Evolutionary conservation across 164 flowering plant genomes (phyloP), one percentile per base, ranked within the genome.

Genomic region (Piper longum): DNA sequence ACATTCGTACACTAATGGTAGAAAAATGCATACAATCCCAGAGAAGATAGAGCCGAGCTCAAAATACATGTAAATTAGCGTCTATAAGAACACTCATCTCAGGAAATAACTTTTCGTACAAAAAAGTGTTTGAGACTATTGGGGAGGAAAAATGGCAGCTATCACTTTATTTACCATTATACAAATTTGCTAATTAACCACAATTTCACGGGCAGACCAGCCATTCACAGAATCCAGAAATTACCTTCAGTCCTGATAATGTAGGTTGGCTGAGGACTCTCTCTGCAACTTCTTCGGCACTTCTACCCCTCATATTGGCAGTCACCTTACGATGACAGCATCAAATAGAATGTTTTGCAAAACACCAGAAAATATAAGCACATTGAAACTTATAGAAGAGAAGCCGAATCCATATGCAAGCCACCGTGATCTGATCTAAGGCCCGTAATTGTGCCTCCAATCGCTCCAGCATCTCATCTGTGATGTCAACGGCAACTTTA

Each of bases 401-500:
- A 60, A 60, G 62, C 43, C 43, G 45, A 58, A 43, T 48, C 52
- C 12, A 48, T 2, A 2, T 48, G 5, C 9, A 54, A 36, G 7
- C 17, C 71, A 93, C 99, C 81, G 86, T 88, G 74, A 93, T 87
- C 72, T 93, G 99, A 68, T 79, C 87, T 66, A 54, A 66, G 43
- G 97, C 99, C 81, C 76, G 82, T 73, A 93, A 67, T 76, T 90
- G 99, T 39, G 99, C 99, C 72, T 93, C 99, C 57, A 93, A 71
- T 81, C 99, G 81, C 75, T 93, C 99, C 68, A 93, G 88, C 67
- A 93, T 85, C 74, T 93, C 99, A 70, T 85, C 95, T 16, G 91
- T 84, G 16, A 75, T 78, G 54, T 86, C 88, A 56, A 88, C 70
- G 9, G 73, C 83, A 65, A 89, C 96, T 71, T 81, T 75, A 11